Evolutionary conservation across 345 rosid species (phyloP).

Genomic region (Citrus medica): DNA sequence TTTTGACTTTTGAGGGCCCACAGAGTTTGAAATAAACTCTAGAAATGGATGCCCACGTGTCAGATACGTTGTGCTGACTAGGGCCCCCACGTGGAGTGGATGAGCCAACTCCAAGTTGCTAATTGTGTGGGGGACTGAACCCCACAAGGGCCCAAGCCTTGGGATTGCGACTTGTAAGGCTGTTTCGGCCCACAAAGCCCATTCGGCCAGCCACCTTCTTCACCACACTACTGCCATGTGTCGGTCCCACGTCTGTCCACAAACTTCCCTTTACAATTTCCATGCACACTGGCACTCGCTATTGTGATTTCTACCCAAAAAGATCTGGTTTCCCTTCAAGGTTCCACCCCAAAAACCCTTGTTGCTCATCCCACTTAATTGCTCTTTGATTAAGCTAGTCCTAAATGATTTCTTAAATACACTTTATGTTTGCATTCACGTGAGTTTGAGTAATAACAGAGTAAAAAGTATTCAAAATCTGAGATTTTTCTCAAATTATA

Average conservation of each 20-base stretch:
- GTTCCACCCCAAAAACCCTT: not conserved
- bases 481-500: no score
- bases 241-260: constrained; percentile 24
- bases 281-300: not conserved
- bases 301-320: not conserved
- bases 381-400: not conserved
- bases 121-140: not conserved
- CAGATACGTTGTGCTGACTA: constrained; percentile 25
- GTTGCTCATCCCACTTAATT: not conserved
- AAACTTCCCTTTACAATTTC: not conserved
- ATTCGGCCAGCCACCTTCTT: constrained; percentile 38
- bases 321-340: no score
- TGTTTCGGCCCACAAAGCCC: constrained; percentile 43
- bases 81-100: constrained; percentile 46
- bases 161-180: constrained; percentile 37
- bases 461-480: no score
- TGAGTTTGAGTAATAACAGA: no score
- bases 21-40: not conserved
- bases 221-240: constrained; percentile 15
- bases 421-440: no score
- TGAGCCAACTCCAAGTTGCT: constrained; percentile 28
- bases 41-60: constrained; percentile 20
- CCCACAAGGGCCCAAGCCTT: constrained; percentile 15
- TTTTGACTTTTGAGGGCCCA: not conserved
- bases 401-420: not conserved